phyloP scores from a whole-genome alignment of 306 rosid species.

The Sesbania bispinosa region DNA sequence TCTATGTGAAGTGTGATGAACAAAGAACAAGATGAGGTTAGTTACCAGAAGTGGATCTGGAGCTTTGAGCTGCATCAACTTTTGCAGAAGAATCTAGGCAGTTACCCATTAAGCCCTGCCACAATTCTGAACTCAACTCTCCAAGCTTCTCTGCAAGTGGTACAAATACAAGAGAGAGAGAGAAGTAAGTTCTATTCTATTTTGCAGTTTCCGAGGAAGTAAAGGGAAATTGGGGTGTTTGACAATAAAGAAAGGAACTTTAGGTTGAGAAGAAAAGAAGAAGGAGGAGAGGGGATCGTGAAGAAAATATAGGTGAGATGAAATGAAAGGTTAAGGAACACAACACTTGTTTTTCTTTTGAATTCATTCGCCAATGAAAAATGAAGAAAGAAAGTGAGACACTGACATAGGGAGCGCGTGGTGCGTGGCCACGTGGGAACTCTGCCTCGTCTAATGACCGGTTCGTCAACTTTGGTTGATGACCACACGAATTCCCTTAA shows the following conservation, averaged over 20 bases:
- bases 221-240: not conserved
- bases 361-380: constrained; percentile 21
- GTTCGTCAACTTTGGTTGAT: constrained; percentile 20
- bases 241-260: not conserved
- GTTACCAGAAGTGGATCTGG: constrained; percentile 59
- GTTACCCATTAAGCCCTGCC: constrained; percentile 62
- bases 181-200: no score
- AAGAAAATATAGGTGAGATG: constrained; percentile 4
- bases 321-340: not conserved
- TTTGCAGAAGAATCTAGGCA: constrained; percentile 81
- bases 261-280: not conserved
- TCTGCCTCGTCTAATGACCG: not conserved
- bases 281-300: not conserved
- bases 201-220: not conserved
- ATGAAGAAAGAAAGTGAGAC: not conserved
- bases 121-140: not conserved
- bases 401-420: constrained; percentile 15
- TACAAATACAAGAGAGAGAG: not conserved
- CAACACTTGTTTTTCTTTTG: constrained; percentile 7
- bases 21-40: not conserved
- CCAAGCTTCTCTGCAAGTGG: not conserved
- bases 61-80: constrained; percentile 60
- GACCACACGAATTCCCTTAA: not conserved
- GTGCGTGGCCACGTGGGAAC: constrained; percentile 32
- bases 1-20: not conserved